These are phyloP conservation scores for Sordariomycetes sp. DNA, from an alignment of 2,329 filamentous ascomycete genomes.

Conservation along the genomic window DNA sequence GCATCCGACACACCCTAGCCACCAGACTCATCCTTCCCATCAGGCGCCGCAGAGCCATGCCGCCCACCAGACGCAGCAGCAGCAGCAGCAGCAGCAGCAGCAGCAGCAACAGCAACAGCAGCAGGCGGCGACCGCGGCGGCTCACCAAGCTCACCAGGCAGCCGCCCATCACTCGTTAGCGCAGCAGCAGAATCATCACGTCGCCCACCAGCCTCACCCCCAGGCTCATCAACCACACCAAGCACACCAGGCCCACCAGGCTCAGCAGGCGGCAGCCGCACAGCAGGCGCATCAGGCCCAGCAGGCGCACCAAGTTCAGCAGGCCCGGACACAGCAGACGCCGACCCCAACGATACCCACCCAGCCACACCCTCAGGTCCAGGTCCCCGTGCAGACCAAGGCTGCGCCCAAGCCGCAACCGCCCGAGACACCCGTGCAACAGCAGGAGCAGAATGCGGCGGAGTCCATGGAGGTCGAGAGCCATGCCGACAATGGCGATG, in stretches of 20 bases:
- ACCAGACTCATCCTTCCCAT: constrained; percentile 9
- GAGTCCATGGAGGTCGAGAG: constrained; percentile 41
- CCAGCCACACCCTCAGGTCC: constrained; percentile 13
- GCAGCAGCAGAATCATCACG: constrained; percentile 2
- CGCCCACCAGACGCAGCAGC: constrained; percentile 10
- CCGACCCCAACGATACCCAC: constrained; percentile 14
- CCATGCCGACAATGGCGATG: constrained; percentile 30
- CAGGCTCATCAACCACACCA: constrained; percentile 15
- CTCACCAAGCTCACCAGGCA: constrained; percentile 3
- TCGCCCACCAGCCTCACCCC: constrained; percentile 2
- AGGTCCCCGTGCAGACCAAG: constrained; percentile 9
- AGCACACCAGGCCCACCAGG: constrained; percentile 2
- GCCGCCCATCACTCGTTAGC: neutral
- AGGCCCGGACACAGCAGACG: constrained; percentile 13
- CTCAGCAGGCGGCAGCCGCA: constrained; percentile 3
- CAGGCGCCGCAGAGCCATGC: constrained; percentile 13
- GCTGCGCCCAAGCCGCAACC: constrained; percentile 6
- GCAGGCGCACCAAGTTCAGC: constrained; percentile 7
- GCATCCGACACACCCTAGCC: constrained; percentile 8
- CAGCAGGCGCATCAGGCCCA: constrained; percentile 6
- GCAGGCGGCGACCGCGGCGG: constrained; percentile 3
- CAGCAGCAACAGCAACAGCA: no score
- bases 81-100: no score
- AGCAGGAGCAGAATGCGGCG: constrained; percentile 26
- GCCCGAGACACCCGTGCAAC: constrained; percentile 19